phyloP scores from a whole-genome alignment of 768 basidiomycete genomes.

The Amanita rubescens region DNA sequence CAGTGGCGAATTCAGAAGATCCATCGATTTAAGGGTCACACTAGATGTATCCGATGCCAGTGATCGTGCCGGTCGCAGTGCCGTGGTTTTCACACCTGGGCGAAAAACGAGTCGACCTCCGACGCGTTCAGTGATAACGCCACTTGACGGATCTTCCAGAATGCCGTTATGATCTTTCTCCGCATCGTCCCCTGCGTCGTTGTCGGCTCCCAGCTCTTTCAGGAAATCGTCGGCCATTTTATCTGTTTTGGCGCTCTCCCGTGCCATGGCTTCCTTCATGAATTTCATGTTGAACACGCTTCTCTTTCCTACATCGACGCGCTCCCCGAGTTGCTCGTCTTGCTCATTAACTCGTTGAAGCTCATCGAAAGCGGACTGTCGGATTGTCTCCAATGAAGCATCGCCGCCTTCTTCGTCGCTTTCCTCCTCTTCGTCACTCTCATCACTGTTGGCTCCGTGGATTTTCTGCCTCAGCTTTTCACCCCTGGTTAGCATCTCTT shows the following conservation, averaged over 20 bases:
- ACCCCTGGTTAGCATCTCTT: constrained; percentile 78
- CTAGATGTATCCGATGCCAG: constrained; percentile 51
- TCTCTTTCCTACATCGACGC: constrained; percentile 39
- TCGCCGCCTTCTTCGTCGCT: constrained; percentile 38
- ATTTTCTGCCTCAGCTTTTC: constrained; percentile 78
- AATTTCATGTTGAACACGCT: constrained; percentile 95
- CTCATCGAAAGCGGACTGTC: constrained; percentile 71
- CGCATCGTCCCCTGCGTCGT: constrained; percentile 17
- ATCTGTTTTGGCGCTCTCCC: constrained; percentile 50
- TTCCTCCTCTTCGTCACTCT: constrained; percentile 40
- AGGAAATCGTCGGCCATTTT: constrained; percentile 67
- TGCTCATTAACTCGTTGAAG: constrained; percentile 43
- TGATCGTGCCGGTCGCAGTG: constrained; percentile 20
- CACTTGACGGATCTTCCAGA: constrained; percentile 16
- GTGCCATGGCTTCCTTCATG: constrained; percentile 87
- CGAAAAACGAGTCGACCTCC: constrained; percentile 62
- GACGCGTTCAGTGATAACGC: constrained; percentile 43
- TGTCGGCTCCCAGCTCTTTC: constrained; percentile 49
- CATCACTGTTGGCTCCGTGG: constrained; percentile 52
- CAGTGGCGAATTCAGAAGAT: constrained; percentile 30
- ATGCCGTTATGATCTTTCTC: constrained; percentile 13
- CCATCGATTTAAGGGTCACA: constrained; percentile 57
- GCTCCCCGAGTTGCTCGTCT: constrained; percentile 19
- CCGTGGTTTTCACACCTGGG: constrained; percentile 37
- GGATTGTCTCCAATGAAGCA: constrained; percentile 47